Percentiles rank a stretch among this genome's conserved stretches.
phyloP scores from a whole-genome alignment of 208 protist species.

The Chromosphaera perkinsii region DNA sequence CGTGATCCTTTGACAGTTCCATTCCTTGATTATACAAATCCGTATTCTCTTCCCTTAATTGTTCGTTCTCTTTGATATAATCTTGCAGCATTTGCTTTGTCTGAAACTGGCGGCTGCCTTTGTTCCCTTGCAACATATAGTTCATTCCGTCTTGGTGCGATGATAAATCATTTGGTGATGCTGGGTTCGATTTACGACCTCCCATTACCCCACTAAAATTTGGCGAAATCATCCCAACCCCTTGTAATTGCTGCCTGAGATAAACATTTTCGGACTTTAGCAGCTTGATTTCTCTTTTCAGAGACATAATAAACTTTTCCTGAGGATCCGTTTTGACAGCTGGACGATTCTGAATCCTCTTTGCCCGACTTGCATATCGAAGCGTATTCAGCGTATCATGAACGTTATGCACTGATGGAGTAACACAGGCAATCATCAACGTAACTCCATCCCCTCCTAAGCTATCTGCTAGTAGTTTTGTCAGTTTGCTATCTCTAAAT shows the following conservation, averaged over 20 bases:
- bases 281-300: constrained; percentile 26
- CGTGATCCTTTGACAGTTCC: too few species aligned
- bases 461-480: constrained; percentile 15
- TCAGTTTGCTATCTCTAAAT: constrained; percentile 46
- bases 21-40: too few species aligned
- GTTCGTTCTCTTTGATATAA: too few species aligned
- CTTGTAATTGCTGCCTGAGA: background rate
- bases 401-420: constrained; percentile 67
- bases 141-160: too few species aligned
- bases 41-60: too few species aligned
- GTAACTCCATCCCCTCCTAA: constrained; percentile 54
- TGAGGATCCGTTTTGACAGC: constrained; percentile 29
- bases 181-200: too few species aligned
- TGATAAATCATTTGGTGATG: too few species aligned
- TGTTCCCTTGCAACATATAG: too few species aligned
- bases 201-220: too few species aligned
- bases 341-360: constrained; percentile 72
- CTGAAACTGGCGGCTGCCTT: too few species aligned
- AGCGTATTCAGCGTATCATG: constrained; percentile 88
- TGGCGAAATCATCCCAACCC: too few species aligned
- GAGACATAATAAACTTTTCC: constrained; percentile 33
- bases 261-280: constrained; percentile 14
- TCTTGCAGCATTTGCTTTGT: too few species aligned
- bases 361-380: constrained; percentile 84
- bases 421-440: constrained; percentile 82